Evolutionary conservation across 225 moss, liverwort and hornwort species (phyloP).

Genomic region (Straminergon stramineum): DNA sequence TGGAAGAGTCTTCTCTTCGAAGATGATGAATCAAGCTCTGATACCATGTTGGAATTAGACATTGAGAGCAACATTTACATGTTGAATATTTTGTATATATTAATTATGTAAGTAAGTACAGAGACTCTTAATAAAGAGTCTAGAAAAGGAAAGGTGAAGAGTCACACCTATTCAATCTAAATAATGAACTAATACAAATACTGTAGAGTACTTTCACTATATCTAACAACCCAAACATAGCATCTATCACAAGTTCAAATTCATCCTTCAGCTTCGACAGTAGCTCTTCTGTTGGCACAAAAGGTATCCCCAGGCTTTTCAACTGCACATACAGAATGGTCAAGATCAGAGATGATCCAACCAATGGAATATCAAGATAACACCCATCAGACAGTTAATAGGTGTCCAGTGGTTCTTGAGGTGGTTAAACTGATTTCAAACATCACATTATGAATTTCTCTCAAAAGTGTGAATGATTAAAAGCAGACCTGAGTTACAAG

Average conservation of each 20-base stretch:
- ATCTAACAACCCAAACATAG: constrained; percentile 38
- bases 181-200: too few species aligned
- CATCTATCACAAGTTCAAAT: constrained; percentile 76
- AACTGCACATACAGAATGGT: constrained; percentile 32
- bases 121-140: too few species aligned
- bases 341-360: neutral
- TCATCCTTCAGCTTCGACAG: constrained; percentile 50
- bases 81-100: too few species aligned
- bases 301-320: constrained; percentile 47
- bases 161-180: too few species aligned
- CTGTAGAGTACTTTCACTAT: too few species aligned
- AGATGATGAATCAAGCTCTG: too few species aligned
- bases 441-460: neutral
- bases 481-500: constrained; percentile 73
- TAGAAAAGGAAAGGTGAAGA: too few species aligned
- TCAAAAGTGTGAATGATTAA: neutral
- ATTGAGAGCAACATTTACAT: too few species aligned
- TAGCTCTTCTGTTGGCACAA: constrained; percentile 56
- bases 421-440: neutral
- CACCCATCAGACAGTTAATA: neutral
- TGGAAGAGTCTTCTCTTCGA: too few species aligned
- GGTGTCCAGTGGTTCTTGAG: neutral
- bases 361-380: neutral
- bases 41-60: too few species aligned
- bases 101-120: too few species aligned